Base-by-base conservation (phyloP, 1,284 basidiomycete species). In the Anthracocystis walkeri region DNA sequence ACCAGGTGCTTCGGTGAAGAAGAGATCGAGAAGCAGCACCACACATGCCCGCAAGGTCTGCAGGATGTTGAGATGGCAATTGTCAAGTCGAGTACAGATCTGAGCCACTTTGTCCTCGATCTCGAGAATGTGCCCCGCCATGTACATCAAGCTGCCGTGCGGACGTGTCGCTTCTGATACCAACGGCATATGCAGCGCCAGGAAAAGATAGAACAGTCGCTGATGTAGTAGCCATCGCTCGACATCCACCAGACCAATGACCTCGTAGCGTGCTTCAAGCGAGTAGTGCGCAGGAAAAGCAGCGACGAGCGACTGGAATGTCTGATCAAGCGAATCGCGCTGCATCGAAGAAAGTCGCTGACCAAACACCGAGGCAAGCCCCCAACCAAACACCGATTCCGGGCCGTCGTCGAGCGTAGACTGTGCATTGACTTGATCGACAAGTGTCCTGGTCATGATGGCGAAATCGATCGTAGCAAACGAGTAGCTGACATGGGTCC, bases 401-500 rank as follows among this genome's bases (percentile, higher is more conserved):
- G 66, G 71, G 25, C 57, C 65, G 3, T 57, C 41, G 29, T 74
- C 65, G 18, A 65, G 58, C 31, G 55, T 44, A n/a, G 57, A 55
- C 33, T 65, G 62, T 5, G 52, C 45, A 44, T 69, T 74, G 50
- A 74, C 71, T 25, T 74, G 62, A 42, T 74, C 71, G 4, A 74
- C 71, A 10, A 69, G 49, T 14, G 62, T 69, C 3, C 71, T 49
- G 7, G 71, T 62, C 61, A 74, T 62, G 50, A 65, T 60, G 16
- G 71, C 66, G 38, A 65, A 69, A 31, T 74, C 66, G 35, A 58
- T 69, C 25, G 42, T 52, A 5, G 62, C 62, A 31, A 46, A 56
- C 62, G 65, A 69, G 56, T 74, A 69, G 62, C 71, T 74, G 25
- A 69, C 71, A 18, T 61, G 57, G 14, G 71, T 74, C 65, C 71